Percentiles rank a stretch among this genome's conserved stretches.
These are phyloP conservation scores for Phytopythium ostracodes DNA, from an alignment of 352 stramenopile species.

Conservation along the genomic window DNA sequence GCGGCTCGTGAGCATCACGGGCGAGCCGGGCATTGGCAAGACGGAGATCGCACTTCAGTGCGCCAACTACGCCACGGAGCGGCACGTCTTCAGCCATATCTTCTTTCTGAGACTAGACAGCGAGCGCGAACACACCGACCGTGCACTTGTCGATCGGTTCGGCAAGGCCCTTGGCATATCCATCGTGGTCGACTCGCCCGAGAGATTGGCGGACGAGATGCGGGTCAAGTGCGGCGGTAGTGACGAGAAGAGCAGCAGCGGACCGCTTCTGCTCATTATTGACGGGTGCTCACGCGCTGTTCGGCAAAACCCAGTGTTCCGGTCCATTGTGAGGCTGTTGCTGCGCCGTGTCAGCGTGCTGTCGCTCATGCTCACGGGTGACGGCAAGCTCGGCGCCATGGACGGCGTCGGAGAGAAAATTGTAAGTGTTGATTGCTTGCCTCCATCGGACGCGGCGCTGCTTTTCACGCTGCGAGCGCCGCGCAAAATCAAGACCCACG, in stretches of 20 bases:
- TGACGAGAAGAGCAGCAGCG: conserved; percentile 18
- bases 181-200: conserved; percentile 16
- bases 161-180: conserved; percentile 39
- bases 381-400: conserved; percentile 71
- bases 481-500: conserved; percentile 66
- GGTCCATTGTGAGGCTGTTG: conserved; percentile 37
- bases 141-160: conserved; percentile 18
- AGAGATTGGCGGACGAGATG: conserved; percentile 51
- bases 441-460: conserved; percentile 57
- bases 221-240: conserved; percentile 26
- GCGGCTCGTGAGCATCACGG: conserved; percentile 69
- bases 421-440: conserved; percentile 56
- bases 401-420: conserved; percentile 83
- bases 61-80: conserved; percentile 73
- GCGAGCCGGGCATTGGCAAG: conserved; percentile 74
- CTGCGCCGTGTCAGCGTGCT: conserved; percentile 64
- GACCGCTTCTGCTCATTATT: conserved; percentile 61
- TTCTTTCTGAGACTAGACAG: conserved; percentile 60
- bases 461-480: conserved; percentile 74
- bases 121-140: conserved; percentile 9
- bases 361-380: conserved; percentile 58
- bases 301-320: conserved; percentile 40
- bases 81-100: conserved; percentile 64
- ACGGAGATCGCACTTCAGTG: conserved; percentile 74
- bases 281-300: conserved; percentile 68